A percentile compares a stretch with the other conserved stretches of the same genome.
Conservation (phyloP, 129 eudicot species). For the Cynara cardunculus region DNA sequence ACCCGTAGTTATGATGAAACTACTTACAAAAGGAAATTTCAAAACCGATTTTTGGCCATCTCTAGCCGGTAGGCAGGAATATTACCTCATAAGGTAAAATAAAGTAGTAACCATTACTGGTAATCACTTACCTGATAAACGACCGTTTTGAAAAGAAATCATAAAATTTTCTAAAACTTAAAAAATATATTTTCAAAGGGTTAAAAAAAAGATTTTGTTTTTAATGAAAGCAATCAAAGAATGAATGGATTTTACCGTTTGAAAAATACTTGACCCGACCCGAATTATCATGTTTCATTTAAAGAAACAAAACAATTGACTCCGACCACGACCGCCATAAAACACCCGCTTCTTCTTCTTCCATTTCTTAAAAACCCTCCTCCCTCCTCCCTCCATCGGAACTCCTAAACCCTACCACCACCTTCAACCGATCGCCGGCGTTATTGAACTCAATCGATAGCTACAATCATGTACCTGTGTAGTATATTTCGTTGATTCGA, state of each 20-base stretch:
- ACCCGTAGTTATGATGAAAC: too few relatives aligned
- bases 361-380: not conserved
- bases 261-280: too few relatives aligned
- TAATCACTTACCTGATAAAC: too few relatives aligned
- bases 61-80: too few relatives aligned
- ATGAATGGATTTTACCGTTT: not conserved
- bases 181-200: too few relatives aligned
- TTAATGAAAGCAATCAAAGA: not conserved
- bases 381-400: conserved; percentile 13
- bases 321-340: not conserved
- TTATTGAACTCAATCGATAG: not conserved
- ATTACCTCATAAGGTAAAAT: too few relatives aligned
- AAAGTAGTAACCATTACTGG: too few relatives aligned
- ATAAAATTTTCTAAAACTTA: too few relatives aligned
- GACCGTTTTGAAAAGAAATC: too few relatives aligned
- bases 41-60: too few relatives aligned
- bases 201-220: not conserved
- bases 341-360: conserved; percentile 7
- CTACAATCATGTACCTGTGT: not conserved
- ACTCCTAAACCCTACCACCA: conserved; percentile 16
- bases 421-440: conserved; percentile 17
- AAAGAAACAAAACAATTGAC: not conserved
- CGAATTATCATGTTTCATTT: not conserved
- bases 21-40: too few relatives aligned
- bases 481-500: not conserved